phyloP scores from a whole-genome alignment of 176 grass and related monocot species.

The Oryza coarctata region DNA sequence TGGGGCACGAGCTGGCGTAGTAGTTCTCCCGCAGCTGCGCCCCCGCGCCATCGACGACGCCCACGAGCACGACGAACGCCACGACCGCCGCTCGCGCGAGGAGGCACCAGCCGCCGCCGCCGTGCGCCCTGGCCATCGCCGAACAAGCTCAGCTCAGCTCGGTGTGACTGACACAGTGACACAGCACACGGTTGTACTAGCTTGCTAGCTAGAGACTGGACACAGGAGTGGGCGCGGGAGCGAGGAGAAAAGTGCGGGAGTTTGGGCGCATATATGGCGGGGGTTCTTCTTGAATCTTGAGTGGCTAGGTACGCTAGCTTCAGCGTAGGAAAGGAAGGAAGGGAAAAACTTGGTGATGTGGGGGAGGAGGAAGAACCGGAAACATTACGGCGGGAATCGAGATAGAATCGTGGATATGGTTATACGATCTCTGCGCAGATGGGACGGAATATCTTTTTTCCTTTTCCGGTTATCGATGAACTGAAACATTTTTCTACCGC shows the following conservation, averaged over 20 bases:
- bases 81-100: neutral
- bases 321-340: neutral
- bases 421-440: constrained; percentile 31
- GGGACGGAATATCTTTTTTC: constrained; percentile 30
- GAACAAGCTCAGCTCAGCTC: neutral
- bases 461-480: constrained; percentile 46
- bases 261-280: constrained; percentile 29
- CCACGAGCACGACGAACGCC: neutral
- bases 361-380: neutral
- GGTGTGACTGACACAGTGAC: neutral
- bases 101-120: neutral
- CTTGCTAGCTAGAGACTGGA: neutral
- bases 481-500: neutral
- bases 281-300: too few relatives aligned
- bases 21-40: constrained; percentile 74
- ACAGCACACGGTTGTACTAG: neutral
- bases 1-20: constrained; percentile 67
- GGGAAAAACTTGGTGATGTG: neutral
- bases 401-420: neutral
- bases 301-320: neutral
- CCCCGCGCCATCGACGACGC: neutral
- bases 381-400: constrained; percentile 26
- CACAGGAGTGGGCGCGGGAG: too few relatives aligned
- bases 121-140: constrained; percentile 21
- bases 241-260: constrained; percentile 30